Conservation (phyloP, 768 basidiomycete genomes). For the Lactifluus echinatus region DNA sequence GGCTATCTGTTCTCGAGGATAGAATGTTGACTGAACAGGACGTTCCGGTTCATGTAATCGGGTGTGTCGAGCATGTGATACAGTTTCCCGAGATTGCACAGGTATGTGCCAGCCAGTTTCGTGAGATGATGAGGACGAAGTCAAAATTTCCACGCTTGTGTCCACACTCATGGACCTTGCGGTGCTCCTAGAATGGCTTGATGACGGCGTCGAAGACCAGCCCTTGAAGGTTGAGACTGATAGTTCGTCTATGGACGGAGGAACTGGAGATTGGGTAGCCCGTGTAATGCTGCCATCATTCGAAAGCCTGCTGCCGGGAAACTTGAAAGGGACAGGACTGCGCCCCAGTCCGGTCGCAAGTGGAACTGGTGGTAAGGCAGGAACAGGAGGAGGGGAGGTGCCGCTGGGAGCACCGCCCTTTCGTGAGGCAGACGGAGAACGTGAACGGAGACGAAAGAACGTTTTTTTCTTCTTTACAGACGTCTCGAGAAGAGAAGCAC, state of each 20-base stretch:
- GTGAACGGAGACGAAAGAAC: slow-evolving; percentile 18
- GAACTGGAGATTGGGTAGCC: not conserved
- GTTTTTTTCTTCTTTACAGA: slow-evolving; percentile 26
- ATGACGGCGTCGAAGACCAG: not conserved
- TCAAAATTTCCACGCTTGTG: not conserved
- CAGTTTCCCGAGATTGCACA: not conserved
- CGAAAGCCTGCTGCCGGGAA: not conserved
- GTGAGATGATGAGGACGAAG: not conserved
- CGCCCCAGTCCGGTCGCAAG: slow-evolving; percentile 8
- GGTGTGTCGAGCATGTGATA: not conserved
- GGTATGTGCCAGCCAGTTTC: not conserved
- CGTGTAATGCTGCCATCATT: not conserved
- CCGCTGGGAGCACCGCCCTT: not conserved
- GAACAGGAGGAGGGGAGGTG: slow-evolving; percentile 12
- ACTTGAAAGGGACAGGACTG: not conserved
- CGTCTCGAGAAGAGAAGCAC: slow-evolving; percentile 26
- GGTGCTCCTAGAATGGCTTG: not conserved
- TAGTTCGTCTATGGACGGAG: not conserved
- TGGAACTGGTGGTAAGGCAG: slow-evolving; percentile 7
- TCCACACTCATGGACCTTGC: not conserved
- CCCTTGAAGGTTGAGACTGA: not conserved
- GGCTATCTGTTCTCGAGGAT: not conserved
- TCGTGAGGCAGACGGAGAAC: slow-evolving; percentile 11
- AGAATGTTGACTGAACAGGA: not conserved
- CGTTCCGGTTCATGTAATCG: not conserved